Evolutionary conservation across 106 monocot genomes (phyloP).

Genomic region (Chionographis japonica): DNA sequence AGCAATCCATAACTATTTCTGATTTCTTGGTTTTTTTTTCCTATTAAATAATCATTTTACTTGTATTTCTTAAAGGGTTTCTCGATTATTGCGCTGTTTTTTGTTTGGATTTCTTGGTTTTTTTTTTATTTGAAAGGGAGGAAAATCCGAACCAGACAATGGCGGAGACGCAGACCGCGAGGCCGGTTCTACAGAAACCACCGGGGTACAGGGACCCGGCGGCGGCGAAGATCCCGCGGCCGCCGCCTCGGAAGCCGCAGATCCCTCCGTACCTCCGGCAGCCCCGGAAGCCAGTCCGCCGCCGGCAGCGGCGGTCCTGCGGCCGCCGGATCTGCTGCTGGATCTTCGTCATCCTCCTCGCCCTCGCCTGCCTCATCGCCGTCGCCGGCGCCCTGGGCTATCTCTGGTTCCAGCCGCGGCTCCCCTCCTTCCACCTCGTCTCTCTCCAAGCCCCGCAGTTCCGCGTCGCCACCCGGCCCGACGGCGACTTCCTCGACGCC

Average conservation of each 20-base stretch:
- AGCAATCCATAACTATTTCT: no score
- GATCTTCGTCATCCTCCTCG: conserved; percentile 15
- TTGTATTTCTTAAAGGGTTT: no score
- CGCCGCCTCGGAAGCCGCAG: conserved; percentile 21
- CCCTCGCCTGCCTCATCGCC: conserved; percentile 33
- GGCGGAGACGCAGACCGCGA: conserved; percentile 20
- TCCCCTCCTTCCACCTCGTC: conserved; percentile 44
- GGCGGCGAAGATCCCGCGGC: conserved; percentile 5
- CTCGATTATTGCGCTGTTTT: no score
- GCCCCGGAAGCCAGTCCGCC: conserved; percentile 20
- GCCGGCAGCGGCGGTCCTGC: conserved; percentile 22
- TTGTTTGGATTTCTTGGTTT: no score
- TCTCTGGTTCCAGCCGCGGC: conserved; percentile 58
- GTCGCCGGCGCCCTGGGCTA: conserved; percentile 34
- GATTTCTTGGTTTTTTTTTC: no score
- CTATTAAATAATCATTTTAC: no score
- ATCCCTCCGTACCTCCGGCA: conserved; percentile 43
- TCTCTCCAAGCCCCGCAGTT: conserved; percentile 19
- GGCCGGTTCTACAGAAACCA: conserved; percentile 41
- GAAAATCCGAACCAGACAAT: neutral
- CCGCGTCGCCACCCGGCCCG: conserved; percentile 25
- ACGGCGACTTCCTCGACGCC: conserved; percentile 45
- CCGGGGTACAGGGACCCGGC: conserved; percentile 55
- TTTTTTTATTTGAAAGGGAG: no score
- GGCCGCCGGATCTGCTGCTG: conserved; percentile 47